Evolutionary conservation across 306 rosid species (phyloP).

Genomic region (Urtica urens): DNA sequence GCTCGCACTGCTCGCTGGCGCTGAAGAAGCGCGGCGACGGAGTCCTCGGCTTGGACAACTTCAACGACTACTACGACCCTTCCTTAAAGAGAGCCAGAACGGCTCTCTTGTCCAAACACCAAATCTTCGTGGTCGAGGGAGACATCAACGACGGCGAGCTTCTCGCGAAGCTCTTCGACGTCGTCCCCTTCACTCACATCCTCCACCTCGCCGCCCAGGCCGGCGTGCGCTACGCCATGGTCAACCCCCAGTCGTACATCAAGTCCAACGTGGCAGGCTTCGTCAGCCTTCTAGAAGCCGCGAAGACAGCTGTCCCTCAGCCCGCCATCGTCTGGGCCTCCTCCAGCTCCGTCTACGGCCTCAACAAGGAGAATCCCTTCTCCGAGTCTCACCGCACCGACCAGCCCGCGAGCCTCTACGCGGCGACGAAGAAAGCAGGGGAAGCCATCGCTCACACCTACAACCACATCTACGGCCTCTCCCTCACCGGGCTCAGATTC

Average conservation of each 20-base stretch:
- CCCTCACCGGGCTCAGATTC: slow-evolving; percentile 70
- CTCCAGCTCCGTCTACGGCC: slow-evolving; percentile 73
- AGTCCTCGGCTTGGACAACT: slow-evolving; percentile 70
- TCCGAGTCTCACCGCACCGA: slow-evolving; percentile 68
- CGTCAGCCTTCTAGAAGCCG: slow-evolving; percentile 67
- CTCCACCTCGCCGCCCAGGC: slow-evolving; percentile 92
- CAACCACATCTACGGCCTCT: slow-evolving; percentile 71
- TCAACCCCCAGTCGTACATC: slow-evolving; percentile 73
- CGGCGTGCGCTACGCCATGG: slow-evolving; percentile 92
- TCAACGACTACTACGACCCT: slow-evolving; percentile 81
- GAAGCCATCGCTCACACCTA: slow-evolving; percentile 86
- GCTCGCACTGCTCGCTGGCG: slow-evolving; percentile 65
- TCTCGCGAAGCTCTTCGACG: slow-evolving; percentile 64
- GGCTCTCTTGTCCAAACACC: slow-evolving; percentile 33
- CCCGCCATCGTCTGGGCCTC: slow-evolving; percentile 90
- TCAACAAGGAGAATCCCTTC: slow-evolving; percentile 64
- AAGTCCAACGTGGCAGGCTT: slow-evolving; percentile 80
- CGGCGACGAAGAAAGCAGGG: slow-evolving; percentile 86
- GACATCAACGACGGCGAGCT: slow-evolving; percentile 69
- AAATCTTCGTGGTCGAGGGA: slow-evolving; percentile 57
- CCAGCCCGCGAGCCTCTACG: slow-evolving; percentile 83
- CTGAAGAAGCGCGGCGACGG: slow-evolving; percentile 89
- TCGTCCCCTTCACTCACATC: slow-evolving; percentile 69
- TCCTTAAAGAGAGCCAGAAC: slow-evolving; percentile 65
- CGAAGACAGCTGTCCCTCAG: slow-evolving; percentile 59